Evolutionary conservation across 306 rosid species (phyloP).

Genomic region (Rosa multiflora): DNA sequence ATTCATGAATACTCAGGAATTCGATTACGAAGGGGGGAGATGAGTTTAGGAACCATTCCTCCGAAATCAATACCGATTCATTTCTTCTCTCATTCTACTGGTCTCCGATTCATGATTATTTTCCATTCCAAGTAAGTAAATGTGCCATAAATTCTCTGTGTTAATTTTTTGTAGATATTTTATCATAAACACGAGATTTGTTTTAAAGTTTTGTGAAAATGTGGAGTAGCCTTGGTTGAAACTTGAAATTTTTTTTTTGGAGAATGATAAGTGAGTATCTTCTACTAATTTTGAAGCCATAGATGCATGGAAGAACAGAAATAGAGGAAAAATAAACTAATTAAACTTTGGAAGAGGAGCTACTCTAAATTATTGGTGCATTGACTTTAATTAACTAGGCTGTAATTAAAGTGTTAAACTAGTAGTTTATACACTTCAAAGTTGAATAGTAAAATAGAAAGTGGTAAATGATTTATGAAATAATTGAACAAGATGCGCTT

Average conservation of each 20-base stretch:
- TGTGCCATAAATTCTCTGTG: too few relatives aligned
- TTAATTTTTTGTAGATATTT: too few relatives aligned
- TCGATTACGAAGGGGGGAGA: too few relatives aligned
- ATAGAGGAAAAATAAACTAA: background rate
- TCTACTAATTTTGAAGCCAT: background rate
- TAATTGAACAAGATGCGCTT: background rate
- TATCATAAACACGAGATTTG: too few relatives aligned
- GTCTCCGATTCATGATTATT: too few relatives aligned
- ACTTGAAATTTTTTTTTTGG: background rate
- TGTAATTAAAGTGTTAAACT: background rate
- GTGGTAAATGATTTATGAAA: background rate
- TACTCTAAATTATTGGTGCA: background rate
- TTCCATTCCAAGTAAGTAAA: too few relatives aligned
- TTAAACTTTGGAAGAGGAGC: background rate
- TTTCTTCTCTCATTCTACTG: too few relatives aligned
- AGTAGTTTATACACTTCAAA: background rate
- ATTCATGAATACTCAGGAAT: too few relatives aligned
- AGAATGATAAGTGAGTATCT: background rate
- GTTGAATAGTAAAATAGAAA: background rate
- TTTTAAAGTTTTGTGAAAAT: too few relatives aligned
- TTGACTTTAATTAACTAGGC: background rate
- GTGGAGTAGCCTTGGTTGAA: too few relatives aligned
- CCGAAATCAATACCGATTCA: too few relatives aligned
- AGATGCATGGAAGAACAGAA: background rate
- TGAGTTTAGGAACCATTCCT: too few relatives aligned